Percentiles rank a stretch among this genome's conserved stretches.
Conservation (phyloP, 2,329 filamentous ascomycete species). For the Fusarium aywerte region DNA sequence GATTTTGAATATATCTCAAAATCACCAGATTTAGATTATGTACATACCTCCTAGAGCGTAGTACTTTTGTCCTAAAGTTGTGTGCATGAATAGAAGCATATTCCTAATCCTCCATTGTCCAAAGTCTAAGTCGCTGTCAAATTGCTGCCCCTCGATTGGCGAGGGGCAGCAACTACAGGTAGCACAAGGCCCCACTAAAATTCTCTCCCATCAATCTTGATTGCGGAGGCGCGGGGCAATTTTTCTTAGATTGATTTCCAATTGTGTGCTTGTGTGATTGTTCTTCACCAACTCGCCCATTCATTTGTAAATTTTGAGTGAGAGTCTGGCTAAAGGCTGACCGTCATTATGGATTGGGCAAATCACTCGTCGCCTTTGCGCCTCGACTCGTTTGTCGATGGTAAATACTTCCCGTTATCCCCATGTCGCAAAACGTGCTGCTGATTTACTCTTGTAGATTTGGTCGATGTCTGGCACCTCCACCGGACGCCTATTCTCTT, state of each 20-base stretch:
- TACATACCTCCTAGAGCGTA: too few relatives aligned
- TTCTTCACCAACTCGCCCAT: background rate
- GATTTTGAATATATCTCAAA: too few relatives aligned
- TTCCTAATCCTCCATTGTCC: background rate
- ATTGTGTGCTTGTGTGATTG: slow-evolving; percentile 17
- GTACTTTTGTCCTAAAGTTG: too few relatives aligned
- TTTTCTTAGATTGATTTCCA: slow-evolving; percentile 37
- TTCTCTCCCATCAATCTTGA: background rate
- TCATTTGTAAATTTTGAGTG: background rate
- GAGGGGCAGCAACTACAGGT: slow-evolving; percentile 13
- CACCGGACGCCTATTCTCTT: slow-evolving; percentile 59
- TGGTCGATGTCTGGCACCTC: slow-evolving; percentile 59
- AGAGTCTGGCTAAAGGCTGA: slow-evolving; percentile 20
- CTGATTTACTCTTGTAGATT: slow-evolving; percentile 44
- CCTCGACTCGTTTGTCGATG: slow-evolving; percentile 43
- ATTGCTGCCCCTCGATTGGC: slow-evolving; percentile 43
- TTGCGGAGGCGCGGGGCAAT: slow-evolving; percentile 41
- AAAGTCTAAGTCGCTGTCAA: slow-evolving; percentile 25
- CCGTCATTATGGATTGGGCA: slow-evolving; percentile 42
- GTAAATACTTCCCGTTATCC: slow-evolving; percentile 18
- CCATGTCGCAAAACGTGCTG: slow-evolving; percentile 15
- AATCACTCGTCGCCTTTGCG: slow-evolving; percentile 43
- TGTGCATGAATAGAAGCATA: too few relatives aligned
- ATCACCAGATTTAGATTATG: too few relatives aligned
- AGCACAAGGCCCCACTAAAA: slow-evolving; percentile 38